Conservation (phyloP, 768 basidiomycete genomes). For the Lactarius trivialis region DNA sequence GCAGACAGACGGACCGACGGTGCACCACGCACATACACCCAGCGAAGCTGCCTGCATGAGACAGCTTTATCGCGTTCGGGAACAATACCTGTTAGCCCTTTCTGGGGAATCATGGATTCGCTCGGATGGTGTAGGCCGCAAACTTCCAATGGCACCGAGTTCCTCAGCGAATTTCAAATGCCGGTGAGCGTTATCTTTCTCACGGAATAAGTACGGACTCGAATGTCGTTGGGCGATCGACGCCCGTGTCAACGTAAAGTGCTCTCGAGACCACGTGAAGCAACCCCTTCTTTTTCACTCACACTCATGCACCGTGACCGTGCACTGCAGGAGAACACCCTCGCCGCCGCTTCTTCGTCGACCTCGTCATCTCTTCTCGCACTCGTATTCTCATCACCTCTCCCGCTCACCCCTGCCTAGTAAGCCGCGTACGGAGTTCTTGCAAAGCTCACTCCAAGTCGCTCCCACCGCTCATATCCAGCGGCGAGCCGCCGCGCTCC, state of each 20-base stretch:
- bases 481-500: conserved; percentile 12
- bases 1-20: no score
- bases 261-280: neutral
- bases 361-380: neutral
- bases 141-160: no score
- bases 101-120: no score
- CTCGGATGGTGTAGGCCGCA: no score
- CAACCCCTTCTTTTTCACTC: neutral
- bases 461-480: neutral
- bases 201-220: no score
- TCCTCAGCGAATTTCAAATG: no score
- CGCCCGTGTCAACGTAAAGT: neutral
- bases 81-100: no score
- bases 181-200: no score
- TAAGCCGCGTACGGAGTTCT: conserved; percentile 1
- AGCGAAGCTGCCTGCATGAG: no score
- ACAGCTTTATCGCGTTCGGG: no score
- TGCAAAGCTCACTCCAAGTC: neutral
- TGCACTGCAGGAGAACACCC: neutral
- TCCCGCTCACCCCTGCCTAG: neutral
- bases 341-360: conserved; percentile 7
- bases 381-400: neutral
- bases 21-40: no score
- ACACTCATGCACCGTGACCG: neutral
- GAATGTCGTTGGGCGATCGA: no score